A percentile compares a stretch with the other conserved stretches of the same genome.
These are phyloP conservation scores for Akanthomyces dipterigenus DNA, from an alignment of 2,329 filamentous ascomycete species.

Conservation along the genomic window DNA sequence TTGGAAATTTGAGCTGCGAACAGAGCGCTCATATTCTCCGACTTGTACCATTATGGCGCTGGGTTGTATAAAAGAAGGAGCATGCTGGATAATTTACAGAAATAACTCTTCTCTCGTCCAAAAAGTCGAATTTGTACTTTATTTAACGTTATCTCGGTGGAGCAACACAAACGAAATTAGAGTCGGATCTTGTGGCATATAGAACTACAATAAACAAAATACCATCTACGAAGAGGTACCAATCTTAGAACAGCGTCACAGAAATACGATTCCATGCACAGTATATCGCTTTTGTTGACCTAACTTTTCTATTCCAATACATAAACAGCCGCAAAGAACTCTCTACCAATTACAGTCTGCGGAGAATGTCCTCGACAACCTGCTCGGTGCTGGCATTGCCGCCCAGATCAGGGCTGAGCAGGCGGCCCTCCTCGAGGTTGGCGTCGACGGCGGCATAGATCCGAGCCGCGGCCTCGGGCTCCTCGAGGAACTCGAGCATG, in stretches of 20 bases:
- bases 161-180: neutral
- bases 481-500: constrained; percentile 93
- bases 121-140: constrained; percentile 8
- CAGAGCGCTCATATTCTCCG: neutral
- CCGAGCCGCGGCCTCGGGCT: constrained; percentile 77
- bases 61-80: constrained; percentile 2
- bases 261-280: no score
- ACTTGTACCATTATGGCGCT: constrained; percentile 2
- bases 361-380: constrained; percentile 81
- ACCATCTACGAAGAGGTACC: constrained; percentile 40
- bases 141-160: neutral
- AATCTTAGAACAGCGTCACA: constrained; percentile 12
- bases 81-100: neutral
- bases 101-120: constrained; percentile 9
- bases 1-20: neutral
- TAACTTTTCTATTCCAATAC: neutral
- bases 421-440: constrained; percentile 74
- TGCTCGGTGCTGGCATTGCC: constrained; percentile 80
- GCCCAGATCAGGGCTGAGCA: constrained; percentile 84
- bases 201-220: constrained; percentile 4
- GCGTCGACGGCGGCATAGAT: constrained; percentile 91
- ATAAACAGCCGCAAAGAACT: neutral
- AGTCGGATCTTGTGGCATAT: constrained; percentile 3
- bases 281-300: neutral
- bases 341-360: constrained; percentile 33